Percentiles rank a stretch among this genome's conserved stretches.
Evolutionary conservation across 176 grass and related monocot species (phyloP).

Genomic region (Zoysia japonica): DNA sequence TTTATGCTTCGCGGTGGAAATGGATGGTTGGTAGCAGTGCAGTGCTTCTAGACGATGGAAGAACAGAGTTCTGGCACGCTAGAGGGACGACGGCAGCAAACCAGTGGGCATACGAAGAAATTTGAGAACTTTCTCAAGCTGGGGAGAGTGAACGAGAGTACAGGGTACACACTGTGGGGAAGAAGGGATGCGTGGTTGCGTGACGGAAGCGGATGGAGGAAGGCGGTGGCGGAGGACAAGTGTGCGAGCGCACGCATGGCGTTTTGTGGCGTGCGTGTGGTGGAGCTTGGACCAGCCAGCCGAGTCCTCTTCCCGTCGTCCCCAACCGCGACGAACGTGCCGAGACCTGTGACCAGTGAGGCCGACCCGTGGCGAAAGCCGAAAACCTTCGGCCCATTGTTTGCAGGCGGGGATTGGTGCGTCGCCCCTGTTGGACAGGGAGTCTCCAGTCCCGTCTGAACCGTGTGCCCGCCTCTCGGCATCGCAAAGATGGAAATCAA

Average conservation of each 20-base stretch:
- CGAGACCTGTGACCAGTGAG: neutral
- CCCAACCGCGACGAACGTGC: neutral
- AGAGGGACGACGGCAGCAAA: neutral
- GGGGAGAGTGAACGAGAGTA: neutral
- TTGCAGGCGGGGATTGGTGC: neutral
- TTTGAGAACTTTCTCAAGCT: slow-evolving; percentile 10
- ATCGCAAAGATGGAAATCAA: neutral
- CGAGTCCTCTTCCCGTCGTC: neutral
- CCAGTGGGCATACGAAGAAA: neutral
- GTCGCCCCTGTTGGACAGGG: neutral
- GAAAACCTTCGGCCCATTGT: slow-evolving; percentile 10
- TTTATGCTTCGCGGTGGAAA: neutral
- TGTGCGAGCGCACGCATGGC: slow-evolving; percentile 16
- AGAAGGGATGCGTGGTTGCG: slow-evolving; percentile 23
- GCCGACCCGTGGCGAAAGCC: neutral
- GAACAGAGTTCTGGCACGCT: slow-evolving; percentile 23
- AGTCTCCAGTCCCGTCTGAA: neutral
- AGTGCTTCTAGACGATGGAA: slow-evolving; percentile 22
- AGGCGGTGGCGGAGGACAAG: neutral
- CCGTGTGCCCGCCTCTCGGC: neutral
- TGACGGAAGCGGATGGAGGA: slow-evolving; percentile 39
- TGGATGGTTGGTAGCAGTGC: neutral
- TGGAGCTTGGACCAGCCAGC: slow-evolving; percentile 33
- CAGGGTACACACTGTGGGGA: neutral
- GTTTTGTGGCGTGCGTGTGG: slow-evolving; percentile 43